Evolutionary conservation across 164 flowering plant species (phyloP).

Genomic region (Dillenia suffruticosa): DNA sequence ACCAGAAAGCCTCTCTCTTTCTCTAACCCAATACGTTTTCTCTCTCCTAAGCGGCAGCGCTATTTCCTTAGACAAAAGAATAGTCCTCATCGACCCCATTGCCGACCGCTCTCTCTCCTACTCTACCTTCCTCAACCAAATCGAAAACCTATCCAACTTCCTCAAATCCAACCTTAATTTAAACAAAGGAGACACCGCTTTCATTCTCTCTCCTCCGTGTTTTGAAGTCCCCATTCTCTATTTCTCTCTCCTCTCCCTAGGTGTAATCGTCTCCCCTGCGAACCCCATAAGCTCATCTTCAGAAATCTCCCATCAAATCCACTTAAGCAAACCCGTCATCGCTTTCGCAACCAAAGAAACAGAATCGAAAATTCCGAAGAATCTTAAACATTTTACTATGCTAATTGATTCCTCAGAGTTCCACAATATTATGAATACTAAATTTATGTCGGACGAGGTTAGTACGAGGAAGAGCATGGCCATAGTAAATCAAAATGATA

Average conservation of each 20-base stretch:
- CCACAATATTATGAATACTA: constrained; percentile 17
- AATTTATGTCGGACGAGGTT: too few species aligned
- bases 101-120: constrained; percentile 25
- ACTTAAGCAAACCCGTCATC: constrained; percentile 22
- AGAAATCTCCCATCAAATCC: constrained; percentile 23
- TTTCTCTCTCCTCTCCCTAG: constrained; percentile 38
- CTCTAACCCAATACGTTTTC: constrained; percentile 19
- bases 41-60: constrained; percentile 26
- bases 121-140: constrained; percentile 17
- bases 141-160: constrained; percentile 16
- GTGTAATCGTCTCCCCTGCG: constrained; percentile 30
- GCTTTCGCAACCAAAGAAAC: constrained; percentile 29
- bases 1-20: constrained; percentile 20
- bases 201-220: constrained; percentile 27
- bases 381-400: constrained; percentile 19
- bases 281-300: constrained; percentile 22
- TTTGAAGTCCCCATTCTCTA: constrained; percentile 30
- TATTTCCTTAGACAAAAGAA: constrained; percentile 3
- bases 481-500: constrained; percentile 34
- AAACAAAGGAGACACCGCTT: constrained; percentile 21
- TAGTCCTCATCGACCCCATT: constrained; percentile 27
- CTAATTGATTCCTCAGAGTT: constrained; percentile 47
- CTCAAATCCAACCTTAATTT: constrained; percentile 13
- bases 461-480: neutral
- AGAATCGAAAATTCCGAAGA: constrained; percentile 17